Evolutionary conservation across 106 monocot species (phyloP), one percentile per base, ranked within the genome.

Genomic region (Dactylorhiza incarnata): DNA sequence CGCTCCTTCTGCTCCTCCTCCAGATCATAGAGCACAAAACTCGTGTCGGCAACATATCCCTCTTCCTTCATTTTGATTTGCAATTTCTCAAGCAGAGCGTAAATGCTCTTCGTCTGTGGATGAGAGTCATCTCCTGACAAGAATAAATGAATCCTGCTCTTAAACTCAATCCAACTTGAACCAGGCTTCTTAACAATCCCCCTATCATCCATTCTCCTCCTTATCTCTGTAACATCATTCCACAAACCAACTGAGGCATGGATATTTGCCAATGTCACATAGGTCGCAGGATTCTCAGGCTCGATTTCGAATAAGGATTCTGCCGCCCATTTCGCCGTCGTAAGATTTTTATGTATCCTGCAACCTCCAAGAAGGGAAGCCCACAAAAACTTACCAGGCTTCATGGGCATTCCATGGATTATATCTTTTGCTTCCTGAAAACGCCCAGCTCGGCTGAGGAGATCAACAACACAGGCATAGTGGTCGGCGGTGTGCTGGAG

Each of bases 1-100:
- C 53, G 43, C 80, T 80, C 80, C 65, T 80, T 80, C 22, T 80
- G 80, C 69, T 80, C 80, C 45, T 80, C 80, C 45, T 80, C 80
- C 50, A 80, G 54, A 80, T 80, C 80, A 55, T 80, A 74, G 13
- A 80, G 51, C 53, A 80, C 80, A 62, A 68, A 80, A 15, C 75
- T 68, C 2, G 68, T 80, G 66, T 80, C 80, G 17, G 80, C 54
- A 12, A 75, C 75, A 55, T 80, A 80, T 46, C 74, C 80, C 68
- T 54, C 14, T 65, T 68, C 68, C 68, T 75, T 80, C 80, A 80
- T 75, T 52, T 25, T 80, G 48, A 54, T 75, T 24, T 80, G 53
- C n/a, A 80, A 68, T 10, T 45, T 68, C 7, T 68, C 80, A 44
- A 80, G 51, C 6, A 68, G 48, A 13, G 14, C 45, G 52, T 46